Percentiles rank a stretch among this genome's conserved stretches.
These are phyloP conservation scores for Wickerhamiella domercqiae DNA, from an alignment of 805 yeast genomes.

Conservation along the genomic window DNA sequence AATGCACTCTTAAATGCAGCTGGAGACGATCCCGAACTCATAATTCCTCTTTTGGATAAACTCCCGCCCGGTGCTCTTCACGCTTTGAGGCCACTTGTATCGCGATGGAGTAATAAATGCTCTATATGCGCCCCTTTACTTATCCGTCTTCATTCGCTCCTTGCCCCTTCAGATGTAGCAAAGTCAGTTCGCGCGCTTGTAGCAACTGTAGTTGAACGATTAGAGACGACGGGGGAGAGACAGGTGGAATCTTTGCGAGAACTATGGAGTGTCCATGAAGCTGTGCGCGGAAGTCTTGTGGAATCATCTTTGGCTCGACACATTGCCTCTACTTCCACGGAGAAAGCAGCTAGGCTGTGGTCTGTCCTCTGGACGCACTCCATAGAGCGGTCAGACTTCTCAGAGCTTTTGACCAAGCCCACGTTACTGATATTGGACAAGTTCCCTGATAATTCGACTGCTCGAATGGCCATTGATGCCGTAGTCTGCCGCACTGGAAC, in stretches of 20 bases:
- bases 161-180: background rate
- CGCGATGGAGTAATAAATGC: constrained; percentile 1
- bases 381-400: constrained; percentile 31
- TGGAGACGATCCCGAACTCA: constrained; percentile 19
- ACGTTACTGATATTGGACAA: constrained; percentile 55
- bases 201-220: background rate
- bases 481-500: constrained; percentile 30
- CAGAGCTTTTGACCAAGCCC: constrained; percentile 42
- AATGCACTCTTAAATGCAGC: background rate
- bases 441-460: background rate
- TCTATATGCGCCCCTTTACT: constrained; percentile 1
- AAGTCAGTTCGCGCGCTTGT: constrained; percentile 1
- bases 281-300: constrained; percentile 37
- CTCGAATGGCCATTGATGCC: constrained; percentile 4
- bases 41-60: constrained; percentile 31
- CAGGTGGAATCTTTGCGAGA: constrained; percentile 60
- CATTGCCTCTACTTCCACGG: constrained; percentile 28
- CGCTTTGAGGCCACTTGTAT: background rate
- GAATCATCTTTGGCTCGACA: constrained; percentile 59
- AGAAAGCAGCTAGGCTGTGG: constrained; percentile 38
- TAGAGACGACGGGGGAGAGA: constrained; percentile 31
- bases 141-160: background rate
- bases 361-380: constrained; percentile 65
- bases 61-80: constrained; percentile 38
- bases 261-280: constrained; percentile 43